phyloP scores from a whole-genome alignment of 176 grass and related monocot species.

The Chrysopogon serrulatus region DNA sequence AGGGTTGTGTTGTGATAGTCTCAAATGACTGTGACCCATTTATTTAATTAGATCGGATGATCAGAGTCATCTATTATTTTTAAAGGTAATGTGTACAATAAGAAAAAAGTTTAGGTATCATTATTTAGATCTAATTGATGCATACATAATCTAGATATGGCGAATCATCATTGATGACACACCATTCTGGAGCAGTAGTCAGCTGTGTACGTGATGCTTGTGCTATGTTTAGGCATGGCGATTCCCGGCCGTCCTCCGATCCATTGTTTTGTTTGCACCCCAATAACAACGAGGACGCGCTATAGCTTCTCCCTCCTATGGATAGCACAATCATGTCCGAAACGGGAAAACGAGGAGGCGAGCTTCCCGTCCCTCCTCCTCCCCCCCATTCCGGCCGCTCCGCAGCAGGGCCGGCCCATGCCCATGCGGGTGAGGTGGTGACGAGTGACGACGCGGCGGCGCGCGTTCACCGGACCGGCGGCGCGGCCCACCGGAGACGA shows the following conservation, averaged over 20 bases:
- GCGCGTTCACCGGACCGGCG: constrained; percentile 10
- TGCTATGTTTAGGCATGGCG: constrained; percentile 35
- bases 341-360: constrained; percentile 10
- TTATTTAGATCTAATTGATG: too few species aligned
- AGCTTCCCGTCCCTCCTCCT: not conserved
- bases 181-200: not conserved
- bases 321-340: constrained; percentile 18
- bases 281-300: constrained; percentile 7
- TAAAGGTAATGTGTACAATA: too few species aligned
- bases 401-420: constrained; percentile 21
- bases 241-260: not conserved
- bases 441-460: not conserved
- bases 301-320: constrained; percentile 21
- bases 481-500: constrained; percentile 8
- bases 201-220: not conserved
- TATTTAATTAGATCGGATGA: too few species aligned
- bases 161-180: too few species aligned
- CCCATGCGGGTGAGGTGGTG: constrained; percentile 38
- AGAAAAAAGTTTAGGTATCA: too few species aligned
- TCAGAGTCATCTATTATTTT: too few species aligned
- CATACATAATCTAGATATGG: too few species aligned
- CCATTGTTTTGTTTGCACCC: not conserved
- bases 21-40: too few species aligned
- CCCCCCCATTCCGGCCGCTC: constrained; percentile 25
- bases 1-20: too few species aligned